Evolutionary conservation across 192 early-diverging fungal genomes (phyloP), one percentile per base, ranked within the genome.

Genomic region (Cladochytrium replicatum): DNA sequence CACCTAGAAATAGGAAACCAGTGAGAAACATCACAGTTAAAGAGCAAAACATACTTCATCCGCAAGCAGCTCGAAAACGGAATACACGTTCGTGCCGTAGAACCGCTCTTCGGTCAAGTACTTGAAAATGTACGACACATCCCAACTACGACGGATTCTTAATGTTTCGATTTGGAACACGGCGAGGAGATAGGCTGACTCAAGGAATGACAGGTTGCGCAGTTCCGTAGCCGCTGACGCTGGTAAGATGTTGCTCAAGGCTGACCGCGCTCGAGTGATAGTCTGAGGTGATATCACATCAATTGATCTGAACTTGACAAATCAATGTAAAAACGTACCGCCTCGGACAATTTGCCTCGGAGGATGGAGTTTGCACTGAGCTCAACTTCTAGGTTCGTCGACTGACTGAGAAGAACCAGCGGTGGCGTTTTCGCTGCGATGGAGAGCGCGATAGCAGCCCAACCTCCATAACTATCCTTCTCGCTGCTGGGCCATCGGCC

Each of bases 101-200:
- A 91, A 81, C 13, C 89, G 84, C 27, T 88, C 75, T 54, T 96
- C 91, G 63, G 75, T 68, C 50, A 97, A 83, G 55, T 97, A 97
- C 41, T 73, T 70, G 27, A 88, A 63, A 32, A 93, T 75, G 38
- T 79, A 76, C 2, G 75, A 75, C 46, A 79, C 85, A n/a, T n/a
- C n/a, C n/a, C n/a, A n/a, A 61, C 79, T 65, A 17, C 44, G 42
- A 26, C 66, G 58, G 26, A 83, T 84, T 19, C 89, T 74, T 57
- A 87, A 74, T 3, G 72, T 67, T 54, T 99, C 95, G 11, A 93
- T 75, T 41, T 88, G 77, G 53, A 88, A 83, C 1, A 92, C 80
- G 4, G 88, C 74, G 23, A 91, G 67, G 7, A 95, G 70, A 61
- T 89, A 99, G 3, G 80, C 83, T 2, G 79, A 68, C 53, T 85